These are phyloP conservation scores for Saccharomycopsis oosterbeekiorum DNA, from an alignment of 805 yeast genomes.

Conservation along the genomic window DNA sequence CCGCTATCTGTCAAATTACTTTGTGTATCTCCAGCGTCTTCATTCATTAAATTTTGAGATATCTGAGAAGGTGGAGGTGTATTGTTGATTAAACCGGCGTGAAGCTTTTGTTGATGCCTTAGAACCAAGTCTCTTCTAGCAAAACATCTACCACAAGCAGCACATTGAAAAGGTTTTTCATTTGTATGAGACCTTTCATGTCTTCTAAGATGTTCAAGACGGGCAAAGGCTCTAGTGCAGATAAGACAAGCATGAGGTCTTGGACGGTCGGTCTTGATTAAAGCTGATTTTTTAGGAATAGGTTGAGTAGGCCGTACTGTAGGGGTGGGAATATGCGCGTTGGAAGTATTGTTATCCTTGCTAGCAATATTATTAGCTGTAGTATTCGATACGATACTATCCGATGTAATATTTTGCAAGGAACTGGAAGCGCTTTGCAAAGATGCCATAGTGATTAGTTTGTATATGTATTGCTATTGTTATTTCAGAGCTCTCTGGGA, in stretches of 20 bases:
- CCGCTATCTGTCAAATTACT: background rate
- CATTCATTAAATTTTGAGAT: constrained; percentile 34
- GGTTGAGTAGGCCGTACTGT: constrained; percentile 35
- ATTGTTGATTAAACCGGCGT: constrained; percentile 39
- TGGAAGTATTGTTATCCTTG: background rate
- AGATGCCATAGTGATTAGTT: background rate
- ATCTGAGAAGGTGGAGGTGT: constrained; percentile 20
- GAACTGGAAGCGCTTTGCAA: background rate
- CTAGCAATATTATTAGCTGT: background rate
- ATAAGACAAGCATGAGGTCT: constrained; percentile 85
- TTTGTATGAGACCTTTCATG: constrained; percentile 93
- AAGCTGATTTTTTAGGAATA: constrained; percentile 76
- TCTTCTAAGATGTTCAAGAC: constrained; percentile 87
- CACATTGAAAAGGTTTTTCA: constrained; percentile 93
- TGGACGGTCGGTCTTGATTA: constrained; percentile 85
- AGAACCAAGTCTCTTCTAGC: constrained; percentile 83
- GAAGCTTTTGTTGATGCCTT: constrained; percentile 91
- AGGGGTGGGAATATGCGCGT: background rate
- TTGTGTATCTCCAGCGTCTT: background rate
- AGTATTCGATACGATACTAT: background rate
- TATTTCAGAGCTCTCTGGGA: too few relatives aligned
- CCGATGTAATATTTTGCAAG: background rate
- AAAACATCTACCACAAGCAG: constrained; percentile 91
- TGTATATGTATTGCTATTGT: too few relatives aligned
- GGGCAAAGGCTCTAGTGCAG: constrained; percentile 92